Conservation (phyloP, 2,329 filamentous ascomycete genomes). For the Aspergillus ibericus region DNA sequence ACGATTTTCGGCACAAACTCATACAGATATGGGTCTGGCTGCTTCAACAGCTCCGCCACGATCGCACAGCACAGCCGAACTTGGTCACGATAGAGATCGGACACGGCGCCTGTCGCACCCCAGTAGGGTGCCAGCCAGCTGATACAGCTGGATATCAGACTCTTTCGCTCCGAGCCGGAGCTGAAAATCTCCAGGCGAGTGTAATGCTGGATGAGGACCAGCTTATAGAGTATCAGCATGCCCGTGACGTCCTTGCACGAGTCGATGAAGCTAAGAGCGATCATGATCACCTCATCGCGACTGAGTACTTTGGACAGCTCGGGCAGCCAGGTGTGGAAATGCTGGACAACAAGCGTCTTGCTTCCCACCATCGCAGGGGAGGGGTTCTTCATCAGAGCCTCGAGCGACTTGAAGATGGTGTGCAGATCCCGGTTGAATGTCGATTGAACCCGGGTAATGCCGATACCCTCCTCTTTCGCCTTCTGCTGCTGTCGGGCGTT, state of each 20-base stretch:
- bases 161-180: conserved; percentile 70
- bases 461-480: conserved; percentile 83
- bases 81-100: conserved; percentile 87
- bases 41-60: conserved; percentile 77
- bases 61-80: conserved; percentile 92
- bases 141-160: conserved; percentile 76
- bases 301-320: conserved; percentile 76
- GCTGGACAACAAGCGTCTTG: conserved; percentile 91
- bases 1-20: conserved; percentile 90
- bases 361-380: conserved; percentile 86
- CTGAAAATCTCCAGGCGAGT: conserved; percentile 79
- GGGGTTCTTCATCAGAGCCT: conserved; percentile 83
- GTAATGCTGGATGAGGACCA: conserved; percentile 90
- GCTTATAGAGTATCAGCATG: conserved; percentile 86
- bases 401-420: conserved; percentile 84
- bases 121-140: conserved; percentile 93
- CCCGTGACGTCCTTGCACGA: conserved; percentile 84
- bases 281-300: conserved; percentile 82
- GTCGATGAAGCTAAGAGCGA: conserved; percentile 91
- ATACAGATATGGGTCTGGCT: conserved; percentile 76
- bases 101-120: conserved; percentile 72
- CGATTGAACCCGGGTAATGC: conserved; percentile 69
- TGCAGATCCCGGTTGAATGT: conserved; percentile 82
- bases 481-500: conserved; percentile 84
- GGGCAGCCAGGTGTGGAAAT: conserved; percentile 97